These are phyloP conservation scores for Cicer bijugum DNA, from an alignment of 306 rosid species.

Conservation along the genomic window DNA sequence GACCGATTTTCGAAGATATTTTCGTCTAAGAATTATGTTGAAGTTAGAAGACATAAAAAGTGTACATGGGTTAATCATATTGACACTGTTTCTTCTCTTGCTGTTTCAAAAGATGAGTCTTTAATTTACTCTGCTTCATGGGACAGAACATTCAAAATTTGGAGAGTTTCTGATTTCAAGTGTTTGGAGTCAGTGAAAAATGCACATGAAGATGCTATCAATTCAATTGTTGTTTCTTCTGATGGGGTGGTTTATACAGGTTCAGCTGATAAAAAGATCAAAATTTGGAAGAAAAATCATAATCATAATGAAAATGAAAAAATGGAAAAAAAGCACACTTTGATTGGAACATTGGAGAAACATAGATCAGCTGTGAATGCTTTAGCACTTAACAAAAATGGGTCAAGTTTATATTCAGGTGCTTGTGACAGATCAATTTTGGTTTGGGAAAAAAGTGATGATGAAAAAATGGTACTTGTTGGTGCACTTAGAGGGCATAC, in stretches of 20 bases:
- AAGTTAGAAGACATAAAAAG: constrained; percentile 66
- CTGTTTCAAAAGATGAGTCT: constrained; percentile 54
- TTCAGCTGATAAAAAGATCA: constrained; percentile 73
- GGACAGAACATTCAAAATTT: constrained; percentile 76
- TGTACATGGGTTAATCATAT: constrained; percentile 78
- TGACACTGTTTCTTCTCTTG: constrained; percentile 68
- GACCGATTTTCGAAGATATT: constrained; percentile 55
- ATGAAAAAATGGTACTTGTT: constrained; percentile 50
- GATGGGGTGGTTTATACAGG: constrained; percentile 65
- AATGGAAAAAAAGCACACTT: constrained; percentile 39
- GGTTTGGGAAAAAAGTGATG: constrained; percentile 60
- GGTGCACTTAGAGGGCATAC: constrained; percentile 77
- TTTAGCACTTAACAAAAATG: constrained; percentile 57
- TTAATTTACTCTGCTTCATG: constrained; percentile 76
- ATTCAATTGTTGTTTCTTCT: constrained; percentile 54
- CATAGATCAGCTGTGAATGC: constrained; percentile 79
- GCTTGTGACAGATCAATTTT: constrained; percentile 76
- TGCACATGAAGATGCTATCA: constrained; percentile 81
- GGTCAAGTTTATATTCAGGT: constrained; percentile 65
- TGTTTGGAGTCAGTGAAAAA: constrained; percentile 61
- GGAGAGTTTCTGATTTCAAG: constrained; percentile 66
- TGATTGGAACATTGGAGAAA: constrained; percentile 59
- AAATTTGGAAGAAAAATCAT: constrained; percentile 52
- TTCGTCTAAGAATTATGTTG: constrained; percentile 56
- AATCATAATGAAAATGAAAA: not conserved